phyloP scores from a whole-genome alignment of 2,329 filamentous ascomycete species.

The Conoideocrella luteorostrata region DNA sequence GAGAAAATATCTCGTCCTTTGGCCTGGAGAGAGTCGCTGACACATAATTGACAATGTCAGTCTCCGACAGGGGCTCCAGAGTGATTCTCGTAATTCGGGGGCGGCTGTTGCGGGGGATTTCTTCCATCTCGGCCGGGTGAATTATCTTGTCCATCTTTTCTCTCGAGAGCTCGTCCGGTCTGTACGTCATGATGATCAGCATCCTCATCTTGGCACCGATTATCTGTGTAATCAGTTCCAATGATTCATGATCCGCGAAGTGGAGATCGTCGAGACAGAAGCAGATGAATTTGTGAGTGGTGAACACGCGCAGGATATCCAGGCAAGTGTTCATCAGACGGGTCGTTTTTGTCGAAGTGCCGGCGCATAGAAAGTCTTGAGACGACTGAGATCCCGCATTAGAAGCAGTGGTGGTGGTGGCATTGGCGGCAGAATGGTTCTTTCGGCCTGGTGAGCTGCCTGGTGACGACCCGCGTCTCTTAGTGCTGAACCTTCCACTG shows the following conservation, averaged over 20 bases:
- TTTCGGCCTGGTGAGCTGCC: conserved; percentile 34
- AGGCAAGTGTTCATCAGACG: conserved; percentile 83
- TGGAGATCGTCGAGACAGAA: conserved; percentile 86
- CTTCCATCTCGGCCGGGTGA: conserved; percentile 47
- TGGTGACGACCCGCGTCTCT: conserved; percentile 44
- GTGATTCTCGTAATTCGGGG: conserved; percentile 62
- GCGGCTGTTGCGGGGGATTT: conserved; percentile 37
- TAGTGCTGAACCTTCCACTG: conserved; percentile 25
- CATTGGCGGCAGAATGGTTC: conserved; percentile 21
- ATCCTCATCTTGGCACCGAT: conserved; percentile 73
- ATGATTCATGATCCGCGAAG: conserved; percentile 80
- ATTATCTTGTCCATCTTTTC: conserved; percentile 50
- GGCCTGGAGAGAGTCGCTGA: conserved; percentile 71
- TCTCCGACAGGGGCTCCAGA: conserved; percentile 68
- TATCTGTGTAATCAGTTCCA: conserved; percentile 78
- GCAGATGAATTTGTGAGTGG: conserved; percentile 78
- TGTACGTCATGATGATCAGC: conserved; percentile 72
- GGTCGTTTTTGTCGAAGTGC: conserved; percentile 56
- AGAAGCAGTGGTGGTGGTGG: no score
- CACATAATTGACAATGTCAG: conserved; percentile 77
- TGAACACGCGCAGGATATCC: conserved; percentile 76
- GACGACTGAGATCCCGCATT: conserved; percentile 43
- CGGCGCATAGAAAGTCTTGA: conserved; percentile 54
- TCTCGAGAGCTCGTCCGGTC: conserved; percentile 56
- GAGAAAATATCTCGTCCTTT: conserved; percentile 64